Evolutionary conservation across 495 filamentous ascomycete species (phyloP), one percentile per base, ranked within the genome.

Genomic region (Sordaria brevicollis): DNA sequence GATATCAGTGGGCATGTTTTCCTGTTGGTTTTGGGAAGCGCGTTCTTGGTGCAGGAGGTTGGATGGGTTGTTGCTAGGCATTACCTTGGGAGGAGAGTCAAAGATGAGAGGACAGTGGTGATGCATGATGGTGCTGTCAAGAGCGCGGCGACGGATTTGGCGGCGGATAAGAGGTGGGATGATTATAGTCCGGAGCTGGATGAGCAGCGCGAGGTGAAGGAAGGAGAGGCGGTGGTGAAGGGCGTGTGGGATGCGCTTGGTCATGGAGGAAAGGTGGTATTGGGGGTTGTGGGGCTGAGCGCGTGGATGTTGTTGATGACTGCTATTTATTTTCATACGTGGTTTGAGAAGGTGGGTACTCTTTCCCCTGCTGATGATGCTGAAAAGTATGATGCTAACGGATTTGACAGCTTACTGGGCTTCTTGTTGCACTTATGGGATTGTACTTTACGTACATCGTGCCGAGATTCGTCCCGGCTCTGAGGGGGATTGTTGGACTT

Each of bases 271-370:
- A 86, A 75, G 73, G 77, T 82, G 17, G 84, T 82, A 9, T 72
- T 87, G 76, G 86, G 75, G 54, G 76, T 88, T 72, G 76, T 89
- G 74, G 88, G 80, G 5, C 73, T 97, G 75, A 90, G 88, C 70
- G 89, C 87, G 86, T 97, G 93, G 91, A 98, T 98, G 94, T 79
- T 97, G 79, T 83, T 97, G 65, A 99, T 99, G 95, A 99, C 95
- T 49, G 93, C 94, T 11, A 91, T 93, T 57, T 97, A 93, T 83
- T 99, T 99, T 70, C 95, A 99, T 78, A 97, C 95, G 5, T 97
- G 94, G 95, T 89, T 94, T 76, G 95, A 99, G 82, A 98, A 98
- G 90, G 92, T 93, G 76, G 71, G 85, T 80, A 7, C 11, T 17
- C 66, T 37, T 19, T 67, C 11, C n/a, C n/a, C n/a, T n/a, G n/a